phyloP scores from a whole-genome alignment of 2,329 filamentous ascomycete species.

The Plenodomus lindquistii region DNA sequence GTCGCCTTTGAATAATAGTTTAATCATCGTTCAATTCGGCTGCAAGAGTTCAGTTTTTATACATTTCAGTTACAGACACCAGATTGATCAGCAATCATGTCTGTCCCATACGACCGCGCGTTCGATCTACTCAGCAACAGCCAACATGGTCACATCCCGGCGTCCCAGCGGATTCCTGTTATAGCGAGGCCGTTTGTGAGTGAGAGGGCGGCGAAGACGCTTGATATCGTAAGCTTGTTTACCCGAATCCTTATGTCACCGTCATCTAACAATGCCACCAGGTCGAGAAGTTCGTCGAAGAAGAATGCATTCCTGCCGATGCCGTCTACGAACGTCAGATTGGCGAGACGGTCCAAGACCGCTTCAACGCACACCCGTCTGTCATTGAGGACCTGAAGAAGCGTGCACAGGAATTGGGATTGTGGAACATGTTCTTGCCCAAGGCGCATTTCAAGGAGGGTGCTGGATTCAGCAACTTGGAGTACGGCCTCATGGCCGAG shows the following conservation, averaged over 20 bases:
- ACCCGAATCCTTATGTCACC: neutral
- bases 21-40: no score
- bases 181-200: slow-evolving; percentile 71
- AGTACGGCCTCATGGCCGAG: slow-evolving; percentile 98
- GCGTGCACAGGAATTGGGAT: slow-evolving; percentile 77
- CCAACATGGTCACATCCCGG: slow-evolving; percentile 45
- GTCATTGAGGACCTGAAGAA: slow-evolving; percentile 88
- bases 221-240: slow-evolving; percentile 66
- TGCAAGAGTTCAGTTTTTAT: no score
- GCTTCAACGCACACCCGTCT: slow-evolving; percentile 78
- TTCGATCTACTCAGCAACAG: slow-evolving; percentile 39
- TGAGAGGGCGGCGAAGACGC: slow-evolving; percentile 78
- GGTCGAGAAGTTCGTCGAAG: slow-evolving; percentile 95
- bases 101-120: slow-evolving; percentile 29
- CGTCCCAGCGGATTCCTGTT: slow-evolving; percentile 61
- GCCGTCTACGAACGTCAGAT: slow-evolving; percentile 78
- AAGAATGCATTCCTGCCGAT: slow-evolving; percentile 80
- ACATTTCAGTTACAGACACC: no score
- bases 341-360: slow-evolving; percentile 67
- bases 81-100: slow-evolving; percentile 23
- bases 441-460: slow-evolving; percentile 95
- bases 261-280: slow-evolving; percentile 29
- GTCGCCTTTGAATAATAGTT: no score
- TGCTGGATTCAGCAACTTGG: slow-evolving; percentile 90
- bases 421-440: slow-evolving; percentile 99